Base-by-base conservation (phyloP, 2,329 filamentous ascomycete genomes). In the Penicillium sp. region DNA sequence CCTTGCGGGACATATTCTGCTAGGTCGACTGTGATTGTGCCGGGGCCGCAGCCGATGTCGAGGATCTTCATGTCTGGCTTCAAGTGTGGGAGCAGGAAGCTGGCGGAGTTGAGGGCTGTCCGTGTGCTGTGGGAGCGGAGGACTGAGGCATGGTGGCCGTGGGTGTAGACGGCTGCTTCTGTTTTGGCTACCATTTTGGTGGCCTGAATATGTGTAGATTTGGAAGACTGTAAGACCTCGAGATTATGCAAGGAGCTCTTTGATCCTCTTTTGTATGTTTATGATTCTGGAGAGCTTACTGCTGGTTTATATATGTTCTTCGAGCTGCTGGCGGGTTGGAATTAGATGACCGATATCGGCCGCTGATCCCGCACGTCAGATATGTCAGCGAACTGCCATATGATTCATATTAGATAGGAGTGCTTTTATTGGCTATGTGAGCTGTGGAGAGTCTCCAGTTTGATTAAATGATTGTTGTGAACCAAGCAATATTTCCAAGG, bases 11-110 rank as follows among this genome's bases (percentile, higher is more conserved):
- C 69, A 33, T 70, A 64, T 4, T 61, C 54, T 7, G 76, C 76
- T 2, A 79, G 59, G 56, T 75, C 75, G 4, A 71, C 55, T 3
- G 75, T 78, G 58, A 79, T 78, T 18, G 71, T 74, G 37, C 75
- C 77, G 0, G 76, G 75, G 1, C 77, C 76, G 55, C 75, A 78
- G 33, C 76, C 77, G 12, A 79, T 63, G 55, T 79, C 76, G 6
- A 78, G 70, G 58, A 79, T 70, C 44, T 59, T 65, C 66, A 70
- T 70, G 48, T 61, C 61, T 12, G 73, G 71, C 41, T 68, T 61
- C 23, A 79, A 63, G 49, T 73, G 67, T 9, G 70, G 70, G 2
- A 77, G 61, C 1, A 78, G 67, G 56, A 74, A 81, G 59, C 74
- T 63, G 14, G 69, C 69, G 5, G 67, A 72, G 53, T 74, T 72